Base-by-base conservation (phyloP, 345 rosid genomes). In the Hibiscus syriacus region DNA sequence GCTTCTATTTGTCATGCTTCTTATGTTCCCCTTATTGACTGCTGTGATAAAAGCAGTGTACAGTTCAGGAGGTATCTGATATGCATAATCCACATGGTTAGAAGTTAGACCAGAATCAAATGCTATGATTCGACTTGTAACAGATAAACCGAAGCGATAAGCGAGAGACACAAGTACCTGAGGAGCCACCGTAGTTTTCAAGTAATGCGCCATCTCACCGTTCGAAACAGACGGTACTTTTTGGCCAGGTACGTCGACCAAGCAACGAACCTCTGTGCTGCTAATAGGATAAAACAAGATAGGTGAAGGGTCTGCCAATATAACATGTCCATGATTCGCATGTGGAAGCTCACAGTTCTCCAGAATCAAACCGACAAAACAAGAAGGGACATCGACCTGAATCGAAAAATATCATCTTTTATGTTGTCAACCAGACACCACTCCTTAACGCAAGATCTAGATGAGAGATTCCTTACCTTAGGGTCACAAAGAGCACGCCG, bases 181-280 rank as follows among this genome's bases (percentile, higher is more conserved):
- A 30, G 86, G 84, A 1, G 86, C 90, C 50, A 87, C 84, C 0
- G 55, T 72, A 25, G 79, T 68, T 56, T 77, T 91, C 70, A 90
- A 64, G 62, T 86, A 90, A 6, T 68, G 65, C 3, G 86, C 78
- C 89, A 90, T 85, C 71, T 86, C 91, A 2, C 97, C 97, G 19
- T 81, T 88, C 11, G 86, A 78, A 56, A 90, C 74, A 9, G 91
- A 85, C 55, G 87, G 92, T 6, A 86, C 26, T 52, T 85, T 88
- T 70, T 79, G 83, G 58, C 90, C 89, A 0, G 89, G 90, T 12
- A 88, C 68, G 72, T 86, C 92, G 7, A 90, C 92, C 70, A 90
- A 71, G 57, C 94, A 88, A 30, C 92, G 89, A 30, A 86, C 64
- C 67, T 90, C 89, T 1, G 70, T 70, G 70, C 88, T 84, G 53